Base-by-base conservation (phyloP, 805 yeast genomes). In the Yarrowia porcina region DNA sequence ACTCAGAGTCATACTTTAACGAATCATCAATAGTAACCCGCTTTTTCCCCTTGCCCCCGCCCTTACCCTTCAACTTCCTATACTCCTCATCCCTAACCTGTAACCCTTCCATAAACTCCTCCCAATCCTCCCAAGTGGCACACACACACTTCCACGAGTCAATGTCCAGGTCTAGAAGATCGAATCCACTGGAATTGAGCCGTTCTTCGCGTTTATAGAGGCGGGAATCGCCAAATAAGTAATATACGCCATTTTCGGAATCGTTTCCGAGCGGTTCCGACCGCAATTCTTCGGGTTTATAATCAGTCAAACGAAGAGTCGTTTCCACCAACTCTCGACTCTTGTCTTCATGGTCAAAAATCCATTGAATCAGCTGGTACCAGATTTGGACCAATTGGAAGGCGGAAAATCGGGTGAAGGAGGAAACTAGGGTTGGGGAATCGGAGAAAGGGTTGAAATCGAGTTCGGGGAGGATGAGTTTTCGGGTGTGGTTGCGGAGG, bases 201-300 rank as follows among this genome's bases (percentile, higher is more conserved):
- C 17, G 52, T 39, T 67, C 70, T n/a, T 50, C 36, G 27, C 62
- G 69, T 27, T 64, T 36, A 60, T 74, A 74, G 4, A 74, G 65
- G 18, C 77, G 66, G 35, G 74, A 74, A 64, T 74, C 77, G 38
- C 75, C 77, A n/a, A 74, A 67, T 17, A 74, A 65, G 56, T 66
- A 74, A 61, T 70, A 74, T 1, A 56, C 61, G 20, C 17, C 21
- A 18, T 56, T 56, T 27, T 39, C 49, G 4, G 21, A 25, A 12
- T 56, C 61, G 39, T 35, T 28, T 3, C 61, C 61, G 1, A 56
- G 17, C 1, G 61, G 61, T 21, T 56, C 61, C 7, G 39, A 18
- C 2, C 49, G 47, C 12, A 56, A 4, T 21, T 56, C 61, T 10
- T 56, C 49, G 7, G 47, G 32, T 18, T 39, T 41, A 39, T 30